Base-by-base conservation (phyloP, 1,284 basidiomycete genomes). In the Sporisorium exsertum region DNA sequence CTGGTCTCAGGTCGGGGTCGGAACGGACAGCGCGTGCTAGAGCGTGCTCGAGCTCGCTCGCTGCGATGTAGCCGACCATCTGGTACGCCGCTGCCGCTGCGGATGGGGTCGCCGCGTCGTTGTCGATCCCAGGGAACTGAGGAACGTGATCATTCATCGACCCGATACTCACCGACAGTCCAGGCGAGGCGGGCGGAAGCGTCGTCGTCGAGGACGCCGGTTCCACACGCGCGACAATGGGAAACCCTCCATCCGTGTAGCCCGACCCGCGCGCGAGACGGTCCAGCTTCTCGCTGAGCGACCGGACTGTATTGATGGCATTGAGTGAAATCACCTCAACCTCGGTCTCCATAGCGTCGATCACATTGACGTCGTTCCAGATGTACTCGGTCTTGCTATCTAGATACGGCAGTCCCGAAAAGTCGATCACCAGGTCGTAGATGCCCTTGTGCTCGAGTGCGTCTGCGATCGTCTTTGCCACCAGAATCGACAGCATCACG, bases 361-460 rank as follows among this genome's bases (percentile, higher is more conserved):
- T 58, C 10, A 82, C 73, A n/a, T 68, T 63, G 43, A 78, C 81
- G 32, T 70, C 76, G 20, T 78, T 65, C 93, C 94, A 97, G 22
- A 93, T 87, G 81, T 95, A 94, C 81, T 94, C 91, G 73, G 92
- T 91, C 86, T 95, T 97, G 55, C 90, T 88, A 83, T 97, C 94
- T 62, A 99, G 89, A 86, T 94, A 98, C 0, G 95, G 95, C 53
- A 82, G 47, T 0, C 81, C 81, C 16, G 66, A 71, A 43, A 81
- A 91, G 88, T 95, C 93, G 65, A 98, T 98, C 64, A 95, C 93
- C 33, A 97, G 89, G 85, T 98, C 95, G 83, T 97, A 97, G 60
- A 97, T 95, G 13, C 94, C 94, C 85, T 95, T 96, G 22, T 93
- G 93, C 85, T 97, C 94, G 78, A 99, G 87, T 7, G 92, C 92